Conservation (phyloP, 169 alveolate species). For the Eimeria sp. region DNA sequence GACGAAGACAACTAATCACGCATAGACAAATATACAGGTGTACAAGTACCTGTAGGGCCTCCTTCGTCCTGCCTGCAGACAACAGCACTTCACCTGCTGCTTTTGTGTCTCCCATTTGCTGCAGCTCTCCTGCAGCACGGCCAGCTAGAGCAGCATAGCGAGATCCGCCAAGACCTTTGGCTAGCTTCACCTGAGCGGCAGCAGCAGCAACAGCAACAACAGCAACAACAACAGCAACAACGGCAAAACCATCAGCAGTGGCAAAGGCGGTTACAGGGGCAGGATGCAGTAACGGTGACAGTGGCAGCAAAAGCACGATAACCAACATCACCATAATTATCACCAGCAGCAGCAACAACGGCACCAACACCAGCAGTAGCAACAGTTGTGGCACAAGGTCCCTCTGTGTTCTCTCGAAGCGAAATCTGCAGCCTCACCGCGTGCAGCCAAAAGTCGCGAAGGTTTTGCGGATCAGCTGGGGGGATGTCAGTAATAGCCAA, state of each 20-base stretch:
- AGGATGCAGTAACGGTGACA: not conserved
- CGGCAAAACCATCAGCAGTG: not conserved
- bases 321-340: not conserved
- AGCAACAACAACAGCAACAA: not conserved
- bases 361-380: not conserved
- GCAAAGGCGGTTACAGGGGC: no score
- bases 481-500: not conserved
- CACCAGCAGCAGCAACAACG: not conserved
- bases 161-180: constrained; percentile 14
- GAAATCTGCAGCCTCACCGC: not conserved
- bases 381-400: not conserved
- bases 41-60: constrained; percentile 14
- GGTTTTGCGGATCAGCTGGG: not conserved
- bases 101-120: not conserved
- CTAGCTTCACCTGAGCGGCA: constrained; percentile 1
- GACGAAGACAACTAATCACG: not conserved
- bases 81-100: not conserved
- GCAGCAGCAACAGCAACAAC: not conserved
- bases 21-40: not conserved
- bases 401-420: not conserved
- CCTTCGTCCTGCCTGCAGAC: not conserved
- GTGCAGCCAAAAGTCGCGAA: constrained; percentile 8
- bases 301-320: not conserved
- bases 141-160: constrained; percentile 6
- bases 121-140: not conserved